phyloP scores from a whole-genome alignment of 2,329 filamentous ascomycete genomes.

The Fusarium pseudograminearum region DNA sequence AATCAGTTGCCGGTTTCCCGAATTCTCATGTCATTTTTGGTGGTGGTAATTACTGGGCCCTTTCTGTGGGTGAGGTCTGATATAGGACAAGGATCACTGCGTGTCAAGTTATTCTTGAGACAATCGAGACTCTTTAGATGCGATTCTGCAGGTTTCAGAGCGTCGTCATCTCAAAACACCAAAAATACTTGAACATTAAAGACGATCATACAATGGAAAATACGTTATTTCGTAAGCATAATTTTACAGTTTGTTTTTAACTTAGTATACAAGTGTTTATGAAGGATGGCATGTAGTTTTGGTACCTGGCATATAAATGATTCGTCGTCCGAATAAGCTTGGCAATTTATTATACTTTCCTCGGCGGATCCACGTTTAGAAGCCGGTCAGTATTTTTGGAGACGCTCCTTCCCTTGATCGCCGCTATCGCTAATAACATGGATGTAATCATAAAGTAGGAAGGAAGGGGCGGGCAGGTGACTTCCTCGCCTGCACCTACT shows the following conservation, averaged over 20 bases:
- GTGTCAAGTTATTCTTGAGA: conserved; percentile 33
- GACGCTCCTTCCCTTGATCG: conserved; percentile 9
- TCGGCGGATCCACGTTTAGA: neutral
- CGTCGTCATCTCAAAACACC: conserved; percentile 24
- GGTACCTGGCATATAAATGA: neutral
- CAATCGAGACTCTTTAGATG: conserved; percentile 34
- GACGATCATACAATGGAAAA: neutral
- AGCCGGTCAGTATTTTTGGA: conserved; percentile 1
- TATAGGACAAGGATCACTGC: conserved; percentile 17
- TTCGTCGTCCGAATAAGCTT: conserved; percentile 9
- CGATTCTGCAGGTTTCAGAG: conserved; percentile 29
- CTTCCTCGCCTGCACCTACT: neutral
- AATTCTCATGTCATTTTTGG: conserved; percentile 19
- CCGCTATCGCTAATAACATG: neutral
- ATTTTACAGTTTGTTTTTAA: neutral
- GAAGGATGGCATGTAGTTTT: neutral
- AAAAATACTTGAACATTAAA: conserved; percentile 3
- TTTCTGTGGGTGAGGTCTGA: conserved; percentile 7
- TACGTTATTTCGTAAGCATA: neutral
- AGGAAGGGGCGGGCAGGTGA: neutral
- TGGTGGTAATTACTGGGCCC: conserved; percentile 8
- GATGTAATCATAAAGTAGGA: neutral
- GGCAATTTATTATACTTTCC: conserved; percentile 8
- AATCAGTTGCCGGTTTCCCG: conserved; percentile 25
- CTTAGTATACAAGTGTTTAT: neutral